Percentiles rank a stretch among this genome's conserved stretches.
Evolutionary conservation across 2,329 filamentous ascomycete species (phyloP).

Genomic region (Nannizzia gypsea): DNA sequence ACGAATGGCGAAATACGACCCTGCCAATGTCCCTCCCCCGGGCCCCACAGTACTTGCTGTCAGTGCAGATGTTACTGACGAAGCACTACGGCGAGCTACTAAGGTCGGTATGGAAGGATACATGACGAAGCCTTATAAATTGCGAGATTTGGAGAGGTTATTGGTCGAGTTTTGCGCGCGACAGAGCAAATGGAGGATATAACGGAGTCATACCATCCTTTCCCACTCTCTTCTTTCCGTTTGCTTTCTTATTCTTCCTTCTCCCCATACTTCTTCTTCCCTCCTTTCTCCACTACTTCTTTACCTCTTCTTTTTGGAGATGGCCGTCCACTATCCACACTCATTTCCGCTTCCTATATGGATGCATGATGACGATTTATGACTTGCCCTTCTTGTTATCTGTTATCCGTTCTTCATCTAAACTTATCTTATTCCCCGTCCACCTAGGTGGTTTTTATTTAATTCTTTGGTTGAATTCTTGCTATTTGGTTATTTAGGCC

Average conservation of each 20-base stretch:
- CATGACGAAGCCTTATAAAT: constrained; percentile 56
- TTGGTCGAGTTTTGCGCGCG: constrained; percentile 39
- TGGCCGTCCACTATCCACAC: neutral
- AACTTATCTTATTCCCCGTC: neutral
- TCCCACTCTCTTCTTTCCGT: too few relatives aligned
- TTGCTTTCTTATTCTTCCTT: neutral
- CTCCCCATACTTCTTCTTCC: neutral
- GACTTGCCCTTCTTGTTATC: neutral
- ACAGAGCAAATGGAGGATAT: constrained; percentile 1
- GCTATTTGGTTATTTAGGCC: neutral
- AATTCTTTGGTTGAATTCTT: neutral
- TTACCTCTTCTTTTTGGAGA: too few relatives aligned
- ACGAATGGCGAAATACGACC: constrained; percentile 11
- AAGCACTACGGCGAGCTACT: constrained; percentile 48
- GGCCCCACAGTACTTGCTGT: constrained; percentile 47
- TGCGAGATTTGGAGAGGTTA: constrained; percentile 49
- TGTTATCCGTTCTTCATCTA: neutral
- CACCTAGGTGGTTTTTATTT: neutral
- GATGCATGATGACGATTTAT: neutral
- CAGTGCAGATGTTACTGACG: constrained; percentile 55
- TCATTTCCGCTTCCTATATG: neutral
- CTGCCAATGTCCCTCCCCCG: constrained; percentile 17
- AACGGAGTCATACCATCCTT: neutral
- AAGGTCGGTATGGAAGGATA: constrained; percentile 56
- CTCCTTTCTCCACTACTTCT: too few relatives aligned